Base-by-base conservation (phyloP, 441 rosid species). In the Isatis lusitanica region DNA sequence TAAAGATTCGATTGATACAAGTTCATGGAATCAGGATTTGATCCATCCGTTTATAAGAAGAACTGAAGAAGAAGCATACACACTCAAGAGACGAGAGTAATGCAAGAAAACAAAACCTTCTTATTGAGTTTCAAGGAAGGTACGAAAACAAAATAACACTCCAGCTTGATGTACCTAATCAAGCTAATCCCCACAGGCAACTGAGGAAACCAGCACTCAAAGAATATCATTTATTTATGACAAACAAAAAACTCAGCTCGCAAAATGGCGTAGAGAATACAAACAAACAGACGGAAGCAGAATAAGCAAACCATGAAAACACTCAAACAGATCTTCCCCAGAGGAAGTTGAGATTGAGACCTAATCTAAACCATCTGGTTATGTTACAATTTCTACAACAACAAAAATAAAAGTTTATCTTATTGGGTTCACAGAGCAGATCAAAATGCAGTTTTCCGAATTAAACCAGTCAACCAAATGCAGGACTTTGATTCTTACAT, bases 401-500 rank as follows among this genome's bases (percentile, higher is more conserved):
- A 67, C 62, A 52, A 43, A 36, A 13, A 11, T 18, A 28, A 43
- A 55, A 4, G 16, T 18, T 18, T 12, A 13, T 0, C 68, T 51
- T 42, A 68, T 51, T 52, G 16, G 18, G 68, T 68, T 61, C 38
- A 42, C 17, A 11, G 8, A 60, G 9, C 26, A 74, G 4, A 58
- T n/a, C 15, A 39, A 66, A 62, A 52, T 48, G 67, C 40, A 70
- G 31, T 17, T 60, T 71, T n/a, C 0, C 3, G 40, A 62, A 13
- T 50, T 13, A 40, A 50, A 39, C 50, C 36, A 73, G 51, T 4
- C 71, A 65, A 44, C 33, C 44, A 65, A 57, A 26, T 46, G 33
- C 39, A 30, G 13, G 36, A 40, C 15, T 51, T 66, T 50, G 81
- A 77, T 33, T 76, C 76, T 57, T 73, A 60, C 76, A 21, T 73